Evolutionary conservation across 441 rosid genomes (phyloP), one percentile per base, ranked within the genome.

Genomic region (Hura crepitans): DNA sequence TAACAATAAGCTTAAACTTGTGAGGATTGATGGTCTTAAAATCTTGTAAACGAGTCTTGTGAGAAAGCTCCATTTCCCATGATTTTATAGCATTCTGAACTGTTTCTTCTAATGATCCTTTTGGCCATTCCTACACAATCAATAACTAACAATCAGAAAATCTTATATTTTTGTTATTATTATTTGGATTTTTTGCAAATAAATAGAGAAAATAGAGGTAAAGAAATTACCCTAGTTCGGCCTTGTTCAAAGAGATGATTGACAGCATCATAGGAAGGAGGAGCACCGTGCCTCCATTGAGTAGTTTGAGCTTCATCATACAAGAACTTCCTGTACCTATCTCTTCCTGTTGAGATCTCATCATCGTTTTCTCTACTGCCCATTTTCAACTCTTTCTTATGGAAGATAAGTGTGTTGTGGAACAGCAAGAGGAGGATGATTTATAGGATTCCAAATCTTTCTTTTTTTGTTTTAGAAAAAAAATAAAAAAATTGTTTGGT

Each of bases 41-140:
- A 68, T 88, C 97, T 51, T 81, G 79, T 42, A 89, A 77, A 37
- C 81, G 87, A 49, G 82, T 82, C 79, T 93, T 91, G 76, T 89
- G 94, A 20, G 94, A 86, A 20, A 91, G 68, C 70, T 93, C 97
- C 97, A 85, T 84, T 74, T 90, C 98, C 98, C 97, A 87, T 68
- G 91, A 78, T 76, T 90, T 87, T 25, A 93, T 72, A 1, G 93
- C 97, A 45, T 85, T 93, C 71, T 93, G 90, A 46, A 93, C 90
- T 0, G 72, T 79, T 76, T 87, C 97, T 82, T 90, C 98, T 10
- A 89, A 57, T 5, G 96, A 92, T 0, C 87, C 96, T 66, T 85
- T 61, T 54, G 86, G 81, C 96, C 95, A 92, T 55, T 80, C 91
- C 92, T 89, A 75, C 66, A 43, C 17, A 71, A n/a, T 22, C 61